Evolutionary conservation across 2,329 filamentous ascomycete species (phyloP), one percentile per base, ranked within the genome.

Genomic region (Hypoxylon sp.): DNA sequence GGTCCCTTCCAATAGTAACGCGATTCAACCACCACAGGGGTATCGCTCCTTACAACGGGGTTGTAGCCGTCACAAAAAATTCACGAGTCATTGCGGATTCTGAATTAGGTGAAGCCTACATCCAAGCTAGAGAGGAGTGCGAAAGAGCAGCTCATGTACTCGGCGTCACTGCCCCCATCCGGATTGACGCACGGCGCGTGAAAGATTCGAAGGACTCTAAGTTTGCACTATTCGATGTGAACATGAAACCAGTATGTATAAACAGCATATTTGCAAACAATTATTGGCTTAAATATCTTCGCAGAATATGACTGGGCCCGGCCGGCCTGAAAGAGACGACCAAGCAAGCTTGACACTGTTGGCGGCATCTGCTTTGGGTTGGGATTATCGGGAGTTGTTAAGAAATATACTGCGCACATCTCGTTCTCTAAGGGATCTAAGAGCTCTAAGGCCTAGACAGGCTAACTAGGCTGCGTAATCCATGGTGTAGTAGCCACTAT

Each of bases 181-280:
- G 82, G 0, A 82, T 86, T 50, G 84, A 86, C 69, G 78, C 84
- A 0, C 77, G 84, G 14, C 78, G 83, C 8, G 80, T 81, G 33
- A 63, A 66, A 2, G 62, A 77, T 1, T 75, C 75, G 22, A 47
- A 42, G 14, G 8, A 26, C 0, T 77, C 75, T 0, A 74, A 75
- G 1, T 86, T 86, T 75, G 82, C 81, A 0, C 73, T 85, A 17
- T 86, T 86, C 69, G 83, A 86, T 73, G 78, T 86, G 11, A 86
- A 86, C 60, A 84, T 86, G 81, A 85, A 86, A 72, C 84, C 84
- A 14, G 81, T 83, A 74, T 76, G 80, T 78, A 26, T 46, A 44
- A 57, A 69, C 70, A 74, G 73, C 8, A 26, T 33, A 24, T 14
- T 13, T 26, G 29, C 29, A 31, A 31, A 22, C 17, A 14, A 37